Conservation (phyloP, 2,329 filamentous ascomycete species). For the Phaeoacremonium minimum region DNA sequence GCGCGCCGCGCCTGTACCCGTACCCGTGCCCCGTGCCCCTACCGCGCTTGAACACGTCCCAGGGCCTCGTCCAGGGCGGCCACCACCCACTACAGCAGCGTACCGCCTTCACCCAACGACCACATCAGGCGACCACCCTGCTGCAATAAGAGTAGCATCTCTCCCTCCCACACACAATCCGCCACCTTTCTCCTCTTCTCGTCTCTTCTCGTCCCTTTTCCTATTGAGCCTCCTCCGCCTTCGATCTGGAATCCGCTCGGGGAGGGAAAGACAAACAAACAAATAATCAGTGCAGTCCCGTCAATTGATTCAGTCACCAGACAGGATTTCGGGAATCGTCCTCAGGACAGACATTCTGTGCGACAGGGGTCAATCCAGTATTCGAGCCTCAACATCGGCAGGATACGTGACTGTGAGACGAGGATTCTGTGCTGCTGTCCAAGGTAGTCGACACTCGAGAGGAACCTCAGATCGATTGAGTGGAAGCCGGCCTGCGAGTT, state of each 20-base stretch:
- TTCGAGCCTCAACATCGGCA: background rate
- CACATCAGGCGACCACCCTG: slow-evolving; percentile 12
- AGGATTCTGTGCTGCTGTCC: background rate
- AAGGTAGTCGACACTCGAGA: background rate
- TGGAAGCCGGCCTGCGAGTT: background rate
- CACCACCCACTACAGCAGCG: slow-evolving; percentile 5
- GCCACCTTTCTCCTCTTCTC: slow-evolving; percentile 4
- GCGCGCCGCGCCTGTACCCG: background rate
- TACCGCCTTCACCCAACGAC: slow-evolving; percentile 6
- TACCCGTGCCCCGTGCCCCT: background rate
- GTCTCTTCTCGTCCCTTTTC: slow-evolving; percentile 2
- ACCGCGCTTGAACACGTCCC: slow-evolving; percentile 2
- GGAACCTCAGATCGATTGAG: background rate
- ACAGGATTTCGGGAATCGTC: too few relatives aligned
- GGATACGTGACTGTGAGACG: background rate
- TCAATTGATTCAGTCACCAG: too few relatives aligned
- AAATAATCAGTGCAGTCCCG: slow-evolving; percentile 7
- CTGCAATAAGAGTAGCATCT: slow-evolving; percentile 17
- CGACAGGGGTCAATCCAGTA: too few relatives aligned
- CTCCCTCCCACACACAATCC: slow-evolving; percentile 7
- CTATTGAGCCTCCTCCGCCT: slow-evolving; percentile 5
- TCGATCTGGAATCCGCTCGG: slow-evolving; percentile 4
- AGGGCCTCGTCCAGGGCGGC: slow-evolving; percentile 12
- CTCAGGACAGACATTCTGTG: too few relatives aligned
- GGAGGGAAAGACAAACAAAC: slow-evolving; percentile 6